A percentile compares a stretch with the other conserved stretches of the same genome.
phyloP scores from a whole-genome alignment of 306 rosid genomes.

The Vigna mungo region DNA sequence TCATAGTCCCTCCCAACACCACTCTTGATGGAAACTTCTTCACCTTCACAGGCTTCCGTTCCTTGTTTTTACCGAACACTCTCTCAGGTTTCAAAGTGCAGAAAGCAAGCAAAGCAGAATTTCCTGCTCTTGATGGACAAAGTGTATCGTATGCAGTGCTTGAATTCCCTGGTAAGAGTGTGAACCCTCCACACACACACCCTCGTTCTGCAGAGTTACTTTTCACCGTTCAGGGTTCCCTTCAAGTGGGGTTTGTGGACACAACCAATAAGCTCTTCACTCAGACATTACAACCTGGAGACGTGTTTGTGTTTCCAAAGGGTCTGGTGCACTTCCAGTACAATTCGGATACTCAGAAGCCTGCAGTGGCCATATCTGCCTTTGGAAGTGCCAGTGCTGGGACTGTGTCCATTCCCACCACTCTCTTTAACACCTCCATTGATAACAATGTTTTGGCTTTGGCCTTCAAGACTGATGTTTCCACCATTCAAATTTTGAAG shows the following conservation, averaged over 20 bases:
- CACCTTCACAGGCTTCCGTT: constrained; percentile 57
- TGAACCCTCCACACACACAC: constrained; percentile 63
- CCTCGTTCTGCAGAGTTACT: constrained; percentile 65
- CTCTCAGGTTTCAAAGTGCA: constrained; percentile 37
- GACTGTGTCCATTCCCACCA: constrained; percentile 46
- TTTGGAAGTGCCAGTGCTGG: constrained; percentile 64
- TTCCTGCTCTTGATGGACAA: constrained; percentile 61
- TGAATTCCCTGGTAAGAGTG: constrained; percentile 32
- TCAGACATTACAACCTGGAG: constrained; percentile 46
- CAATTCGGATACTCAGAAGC: constrained; percentile 33
- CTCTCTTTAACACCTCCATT: constrained; percentile 51
- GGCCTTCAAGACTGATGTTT: constrained; percentile 57
- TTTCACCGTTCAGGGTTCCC: constrained; percentile 41
- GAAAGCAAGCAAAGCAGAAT: constrained; percentile 55
- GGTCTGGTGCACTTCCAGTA: constrained; percentile 63
- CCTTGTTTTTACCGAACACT: neutral
- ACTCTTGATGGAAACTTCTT: constrained; percentile 53
- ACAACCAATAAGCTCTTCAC: constrained; percentile 57
- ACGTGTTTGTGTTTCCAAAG: constrained; percentile 61
- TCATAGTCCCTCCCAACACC: constrained; percentile 37
- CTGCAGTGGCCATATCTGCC: constrained; percentile 54
- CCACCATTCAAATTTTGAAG: constrained; percentile 53
- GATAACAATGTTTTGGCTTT: constrained; percentile 56
- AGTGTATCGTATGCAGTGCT: constrained; percentile 65
- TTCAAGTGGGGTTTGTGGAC: constrained; percentile 65